These are phyloP conservation scores for Stenocarpella maydis DNA, from an alignment of 2,329 filamentous ascomycete species.

Conservation along the genomic window DNA sequence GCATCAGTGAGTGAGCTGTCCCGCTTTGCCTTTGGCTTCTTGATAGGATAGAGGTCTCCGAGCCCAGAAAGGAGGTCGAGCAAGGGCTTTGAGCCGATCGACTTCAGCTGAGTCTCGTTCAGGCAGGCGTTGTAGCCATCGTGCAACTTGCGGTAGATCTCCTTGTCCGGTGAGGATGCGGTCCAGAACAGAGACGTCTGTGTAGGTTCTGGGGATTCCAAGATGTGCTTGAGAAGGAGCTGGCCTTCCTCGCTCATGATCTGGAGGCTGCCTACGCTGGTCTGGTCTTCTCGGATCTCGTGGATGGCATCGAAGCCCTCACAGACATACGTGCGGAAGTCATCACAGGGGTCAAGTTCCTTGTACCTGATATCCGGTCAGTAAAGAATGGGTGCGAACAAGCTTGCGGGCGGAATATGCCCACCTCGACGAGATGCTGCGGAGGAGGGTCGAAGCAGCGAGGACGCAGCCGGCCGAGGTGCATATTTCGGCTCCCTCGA, in stretches of 20 bases:
- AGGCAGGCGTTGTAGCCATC: conserved; percentile 72
- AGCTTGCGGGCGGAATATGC: not conserved
- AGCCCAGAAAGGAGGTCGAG: conserved; percentile 62
- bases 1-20: conserved; percentile 46
- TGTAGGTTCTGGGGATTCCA: conserved; percentile 65
- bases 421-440: conserved; percentile 35
- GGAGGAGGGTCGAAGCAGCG: conserved; percentile 33
- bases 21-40: conserved; percentile 9
- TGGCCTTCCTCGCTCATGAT: conserved; percentile 69
- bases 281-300: conserved; percentile 71
- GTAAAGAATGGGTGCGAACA: not conserved
- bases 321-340: conserved; percentile 67
- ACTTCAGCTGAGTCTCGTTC: conserved; percentile 64
- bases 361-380: conserved; percentile 51
- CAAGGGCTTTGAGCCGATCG: conserved; percentile 64
- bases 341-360: conserved; percentile 70
- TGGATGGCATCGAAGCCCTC: conserved; percentile 71
- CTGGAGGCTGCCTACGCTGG: conserved; percentile 65
- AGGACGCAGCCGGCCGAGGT: conserved; percentile 35
- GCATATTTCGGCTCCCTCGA: conserved; percentile 26
- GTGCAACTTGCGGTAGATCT: conserved; percentile 74
- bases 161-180: conserved; percentile 57
- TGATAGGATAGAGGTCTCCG: conserved; percentile 43
- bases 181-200: conserved; percentile 43
- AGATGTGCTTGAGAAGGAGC: conserved; percentile 66